Evolutionary conservation across 257 asterid species (phyloP).

Genomic region (Solanum medicagineum): DNA sequence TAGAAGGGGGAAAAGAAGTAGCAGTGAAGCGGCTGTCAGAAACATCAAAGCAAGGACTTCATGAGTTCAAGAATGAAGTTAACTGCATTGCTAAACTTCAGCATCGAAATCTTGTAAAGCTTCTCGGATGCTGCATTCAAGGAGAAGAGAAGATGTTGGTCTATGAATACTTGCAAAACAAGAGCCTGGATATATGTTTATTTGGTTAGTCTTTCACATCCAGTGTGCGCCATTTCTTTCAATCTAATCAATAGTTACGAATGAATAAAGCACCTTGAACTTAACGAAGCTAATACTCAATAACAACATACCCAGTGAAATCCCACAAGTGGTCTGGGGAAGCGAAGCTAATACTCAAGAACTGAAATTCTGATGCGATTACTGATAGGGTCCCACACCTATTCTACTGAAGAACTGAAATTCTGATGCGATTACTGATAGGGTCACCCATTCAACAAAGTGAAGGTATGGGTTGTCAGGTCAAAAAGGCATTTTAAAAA

Average conservation of each 20-base stretch:
- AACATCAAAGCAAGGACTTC: slow-evolving; percentile 15
- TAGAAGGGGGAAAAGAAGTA: slow-evolving; percentile 20
- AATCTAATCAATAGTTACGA: neutral
- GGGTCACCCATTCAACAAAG: too few relatives aligned
- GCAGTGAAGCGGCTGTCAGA: slow-evolving; percentile 25
- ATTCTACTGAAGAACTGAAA: too few relatives aligned
- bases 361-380: neutral
- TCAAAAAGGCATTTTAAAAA: too few relatives aligned
- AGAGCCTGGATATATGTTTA: slow-evolving; percentile 17
- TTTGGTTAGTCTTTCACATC: slow-evolving; percentile 8
- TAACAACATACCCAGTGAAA: too few relatives aligned
- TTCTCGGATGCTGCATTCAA: slow-evolving; percentile 23
- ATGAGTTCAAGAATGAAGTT: slow-evolving; percentile 31
- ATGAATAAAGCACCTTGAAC: neutral
- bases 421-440: too few relatives aligned
- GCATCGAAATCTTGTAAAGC: slow-evolving; percentile 31
- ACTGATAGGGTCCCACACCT: too few relatives aligned
- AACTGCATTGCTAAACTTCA: slow-evolving; percentile 23
- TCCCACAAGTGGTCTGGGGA: too few relatives aligned
- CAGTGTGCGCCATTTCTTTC: neutral
- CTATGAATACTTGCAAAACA: slow-evolving; percentile 25
- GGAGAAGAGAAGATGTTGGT: slow-evolving; percentile 19
- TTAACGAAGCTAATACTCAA: too few relatives aligned
- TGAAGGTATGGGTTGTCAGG: too few relatives aligned
- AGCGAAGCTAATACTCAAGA: neutral